phyloP scores from a whole-genome alignment of 345 rosid genomes.

The Tarenaya hassleriana region DNA sequence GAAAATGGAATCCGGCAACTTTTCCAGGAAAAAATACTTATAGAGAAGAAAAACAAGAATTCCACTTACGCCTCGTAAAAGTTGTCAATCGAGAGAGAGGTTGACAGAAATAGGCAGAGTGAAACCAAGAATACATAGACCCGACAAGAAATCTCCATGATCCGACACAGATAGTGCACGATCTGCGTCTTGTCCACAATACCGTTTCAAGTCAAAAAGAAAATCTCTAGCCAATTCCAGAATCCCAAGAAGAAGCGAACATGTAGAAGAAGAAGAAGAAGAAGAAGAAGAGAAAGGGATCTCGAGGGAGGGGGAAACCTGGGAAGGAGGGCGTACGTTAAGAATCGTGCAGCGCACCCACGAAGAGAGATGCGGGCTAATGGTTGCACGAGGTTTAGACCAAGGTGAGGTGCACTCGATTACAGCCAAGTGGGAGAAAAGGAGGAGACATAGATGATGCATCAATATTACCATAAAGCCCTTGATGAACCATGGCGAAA shows the following conservation, averaged over 20 bases:
- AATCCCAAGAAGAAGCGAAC: conserved; percentile 14
- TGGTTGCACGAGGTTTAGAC: conserved; percentile 13
- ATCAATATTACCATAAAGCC: neutral
- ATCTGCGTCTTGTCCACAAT: conserved; percentile 20
- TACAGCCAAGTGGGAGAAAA: conserved; percentile 4
- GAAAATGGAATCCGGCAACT: conserved; percentile 19
- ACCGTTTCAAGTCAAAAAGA: conserved; percentile 26
- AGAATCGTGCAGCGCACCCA: conserved; percentile 46
- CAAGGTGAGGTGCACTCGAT: conserved; percentile 27
- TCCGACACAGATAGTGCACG: conserved; percentile 28
- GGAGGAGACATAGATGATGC: conserved; percentile 1
- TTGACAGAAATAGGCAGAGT: conserved; percentile 41
- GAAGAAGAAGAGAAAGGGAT: conserved; percentile 21
- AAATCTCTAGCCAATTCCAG: conserved; percentile 11
- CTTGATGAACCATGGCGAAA: neutral
- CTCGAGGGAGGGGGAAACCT: conserved; percentile 36
- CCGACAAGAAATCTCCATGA: conserved; percentile 48
- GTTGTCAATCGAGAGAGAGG: conserved; percentile 48
- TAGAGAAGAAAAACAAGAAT: neutral
- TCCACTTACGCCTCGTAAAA: conserved; percentile 79
- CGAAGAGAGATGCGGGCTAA: conserved; percentile 19
- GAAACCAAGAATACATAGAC: conserved; percentile 29
- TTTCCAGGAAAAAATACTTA: neutral
- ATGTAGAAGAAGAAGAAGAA: conserved; percentile 10
- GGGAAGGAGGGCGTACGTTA: conserved; percentile 40